These are phyloP conservation scores for Penicillium pancosmium DNA, from an alignment of 495 filamentous ascomycete species.

Conservation along the genomic window DNA sequence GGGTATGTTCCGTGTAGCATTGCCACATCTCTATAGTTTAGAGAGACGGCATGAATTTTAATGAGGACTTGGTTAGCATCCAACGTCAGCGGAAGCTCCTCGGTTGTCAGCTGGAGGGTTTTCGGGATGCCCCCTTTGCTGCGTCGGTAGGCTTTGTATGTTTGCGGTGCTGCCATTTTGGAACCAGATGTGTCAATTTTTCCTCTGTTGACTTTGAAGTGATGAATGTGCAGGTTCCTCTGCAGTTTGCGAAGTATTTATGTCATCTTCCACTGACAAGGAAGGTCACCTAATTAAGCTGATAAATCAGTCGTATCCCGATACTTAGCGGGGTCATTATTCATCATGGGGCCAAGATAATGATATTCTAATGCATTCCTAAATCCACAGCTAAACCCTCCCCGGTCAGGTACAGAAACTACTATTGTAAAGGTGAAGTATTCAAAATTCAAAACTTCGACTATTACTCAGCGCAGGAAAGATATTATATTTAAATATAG, in stretches of 20 bases:
- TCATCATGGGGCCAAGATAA: background rate
- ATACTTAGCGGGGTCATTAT: background rate
- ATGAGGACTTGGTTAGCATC: conserved; percentile 16
- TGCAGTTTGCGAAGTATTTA: background rate
- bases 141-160: conserved; percentile 1
- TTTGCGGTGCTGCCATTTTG: background rate
- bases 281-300: background rate
- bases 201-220: background rate
- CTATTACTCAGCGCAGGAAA: background rate
- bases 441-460: background rate
- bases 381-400: too few species aligned
- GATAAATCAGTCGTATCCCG: background rate
- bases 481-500: background rate
- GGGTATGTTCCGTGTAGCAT: conserved; percentile 39
- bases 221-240: background rate
- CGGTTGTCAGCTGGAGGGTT: background rate
- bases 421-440: too few species aligned
- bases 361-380: too few species aligned
- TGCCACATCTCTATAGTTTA: conserved; percentile 32
- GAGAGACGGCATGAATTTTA: conserved; percentile 24
- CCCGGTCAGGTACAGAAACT: too few species aligned
- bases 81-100: background rate
- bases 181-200: background rate
- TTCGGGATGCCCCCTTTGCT: background rate
- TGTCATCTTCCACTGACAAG: background rate